Base-by-base conservation (phyloP, 2,329 filamentous ascomycete species). In the Trichoderma endophyticum region DNA sequence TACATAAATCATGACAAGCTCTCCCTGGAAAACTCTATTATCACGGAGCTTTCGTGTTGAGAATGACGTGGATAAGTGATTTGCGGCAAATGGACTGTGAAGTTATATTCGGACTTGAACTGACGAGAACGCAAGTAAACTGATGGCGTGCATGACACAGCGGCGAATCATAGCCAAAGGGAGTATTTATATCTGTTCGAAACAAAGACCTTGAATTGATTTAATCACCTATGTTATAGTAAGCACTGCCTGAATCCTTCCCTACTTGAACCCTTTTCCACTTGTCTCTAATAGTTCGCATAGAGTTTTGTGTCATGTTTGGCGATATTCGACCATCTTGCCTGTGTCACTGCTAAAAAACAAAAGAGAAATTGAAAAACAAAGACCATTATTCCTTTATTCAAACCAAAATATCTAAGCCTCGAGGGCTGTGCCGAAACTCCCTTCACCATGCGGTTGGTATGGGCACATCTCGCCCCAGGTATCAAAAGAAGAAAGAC, bases 401-500 rank as follows among this genome's bases (percentile, higher is more conserved):
- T 24, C 39, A n/a, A 43, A 61, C 24, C 15, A 43, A 34, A 61
- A 26, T 15, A 65, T 43, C 48, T 21, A 69, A 59, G 59, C 59
- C 32, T 32, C 32, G n/a, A 70, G 11, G 34, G 34, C 54, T 34
- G 14, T 65, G 39, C 66, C 67, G 11, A 54, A 72, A 72, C 71
- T 71, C 71, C 64, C 51, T 59, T 61, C 21, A 48, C 51, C 43
- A 65, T 65, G 51, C 67, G 65, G 64, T 71, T 67, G 32, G 26
- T 51, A 34, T 48, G 34, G 59, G 59, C 15, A 32, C 51, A 36
- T 59, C 59, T 34, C 39, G 48, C 64, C 64, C 36, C 7, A 63
- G 71, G 64, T 59, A 72, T 69, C 57, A 72, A 65, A 34, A 51
- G 54, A 51, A 57, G 32, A 43, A 69, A 64, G 60, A 48, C 60